phyloP scores from a whole-genome alignment of 2,329 filamentous ascomycete species.

The Cercospora sp. region DNA sequence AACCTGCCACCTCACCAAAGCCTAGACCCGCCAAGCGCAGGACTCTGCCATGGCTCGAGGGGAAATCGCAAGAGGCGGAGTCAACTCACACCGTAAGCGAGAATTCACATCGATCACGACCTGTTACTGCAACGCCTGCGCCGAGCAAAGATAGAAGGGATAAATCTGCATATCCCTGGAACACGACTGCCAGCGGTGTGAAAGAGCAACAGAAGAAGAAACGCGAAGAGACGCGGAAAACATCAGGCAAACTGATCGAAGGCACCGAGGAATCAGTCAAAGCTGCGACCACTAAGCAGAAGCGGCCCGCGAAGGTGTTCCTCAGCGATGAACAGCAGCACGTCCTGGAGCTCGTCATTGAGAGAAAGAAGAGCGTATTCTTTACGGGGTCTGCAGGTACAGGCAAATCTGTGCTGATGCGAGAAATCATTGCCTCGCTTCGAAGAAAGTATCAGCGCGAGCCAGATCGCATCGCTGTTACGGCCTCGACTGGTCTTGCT shows the following conservation, averaged over 20 bases:
- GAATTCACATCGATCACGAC: conserved; percentile 17
- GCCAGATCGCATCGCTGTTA: conserved; percentile 84
- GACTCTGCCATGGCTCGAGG: conserved; percentile 61
- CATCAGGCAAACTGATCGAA: conserved; percentile 47
- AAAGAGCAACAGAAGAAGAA: conserved; percentile 77
- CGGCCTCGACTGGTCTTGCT: conserved; percentile 91
- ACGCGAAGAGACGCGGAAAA: conserved; percentile 62
- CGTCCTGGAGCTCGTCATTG: conserved; percentile 78
- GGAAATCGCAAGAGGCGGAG: conserved; percentile 32
- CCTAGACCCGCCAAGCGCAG: conserved; percentile 59
- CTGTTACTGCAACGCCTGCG: conserved; percentile 44
- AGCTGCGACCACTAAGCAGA: conserved; percentile 48
- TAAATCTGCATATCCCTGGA: conserved; percentile 60
- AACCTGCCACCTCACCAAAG: conserved; percentile 25
- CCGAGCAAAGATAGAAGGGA: conserved; percentile 36
- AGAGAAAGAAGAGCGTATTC: conserved; percentile 84
- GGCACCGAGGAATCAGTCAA: conserved; percentile 51
- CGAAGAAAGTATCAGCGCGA: conserved; percentile 74
- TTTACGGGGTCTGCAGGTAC: conserved; percentile 95
- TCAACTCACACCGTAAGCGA: conserved; percentile 12
- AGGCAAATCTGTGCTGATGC: conserved; percentile 93
- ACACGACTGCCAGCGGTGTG: conserved; percentile 70
- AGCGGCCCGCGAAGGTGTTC: conserved; percentile 59
- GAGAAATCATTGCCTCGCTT: conserved; percentile 81
- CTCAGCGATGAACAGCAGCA: conserved; percentile 84